A percentile compares a stretch with the other conserved stretches of the same genome.
Evolutionary conservation across 78 protist species (phyloP).

Genomic region (Monosiga brevicollis): DNA sequence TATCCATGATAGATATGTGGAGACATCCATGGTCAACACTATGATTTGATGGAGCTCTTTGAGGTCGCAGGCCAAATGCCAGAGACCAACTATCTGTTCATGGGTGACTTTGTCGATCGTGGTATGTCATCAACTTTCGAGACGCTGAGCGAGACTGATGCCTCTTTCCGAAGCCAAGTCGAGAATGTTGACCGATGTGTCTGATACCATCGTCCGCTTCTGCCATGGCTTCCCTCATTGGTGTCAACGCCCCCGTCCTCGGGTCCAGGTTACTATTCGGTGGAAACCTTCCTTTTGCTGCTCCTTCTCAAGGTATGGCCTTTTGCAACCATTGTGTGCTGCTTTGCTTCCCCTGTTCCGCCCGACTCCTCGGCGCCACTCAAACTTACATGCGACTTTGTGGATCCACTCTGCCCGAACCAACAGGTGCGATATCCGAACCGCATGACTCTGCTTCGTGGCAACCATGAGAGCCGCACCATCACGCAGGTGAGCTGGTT

Average conservation of each 20-base stretch:
- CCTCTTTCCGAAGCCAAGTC: conserved; percentile 93
- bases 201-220: neutral
- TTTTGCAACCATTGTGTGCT: neutral
- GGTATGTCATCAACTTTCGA: conserved; percentile 92
- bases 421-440: conserved; percentile 83
- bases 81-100: conserved; percentile 76
- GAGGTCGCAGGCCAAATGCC: conserved; percentile 54
- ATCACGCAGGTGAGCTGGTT: conserved; percentile 96
- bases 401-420: no score
- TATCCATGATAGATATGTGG: conserved; percentile 81
- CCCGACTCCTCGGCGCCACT: no score
- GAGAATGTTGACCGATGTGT: neutral
- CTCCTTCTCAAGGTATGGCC: neutral
- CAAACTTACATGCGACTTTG: no score
- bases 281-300: no score
- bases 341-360: neutral
- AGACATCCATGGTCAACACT: conserved; percentile 99
- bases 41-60: conserved; percentile 95
- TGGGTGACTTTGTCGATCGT: conserved; percentile 99
- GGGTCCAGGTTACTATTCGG: no score
- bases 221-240: neutral
- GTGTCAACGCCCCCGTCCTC: no score
- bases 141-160: conserved; percentile 84
- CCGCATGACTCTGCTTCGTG: conserved; percentile 94
- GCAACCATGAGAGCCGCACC: conserved; percentile 98